phyloP scores from a whole-genome alignment of 2,329 filamentous ascomycete genomes.

The Pyrenophora tritici-repentis region DNA sequence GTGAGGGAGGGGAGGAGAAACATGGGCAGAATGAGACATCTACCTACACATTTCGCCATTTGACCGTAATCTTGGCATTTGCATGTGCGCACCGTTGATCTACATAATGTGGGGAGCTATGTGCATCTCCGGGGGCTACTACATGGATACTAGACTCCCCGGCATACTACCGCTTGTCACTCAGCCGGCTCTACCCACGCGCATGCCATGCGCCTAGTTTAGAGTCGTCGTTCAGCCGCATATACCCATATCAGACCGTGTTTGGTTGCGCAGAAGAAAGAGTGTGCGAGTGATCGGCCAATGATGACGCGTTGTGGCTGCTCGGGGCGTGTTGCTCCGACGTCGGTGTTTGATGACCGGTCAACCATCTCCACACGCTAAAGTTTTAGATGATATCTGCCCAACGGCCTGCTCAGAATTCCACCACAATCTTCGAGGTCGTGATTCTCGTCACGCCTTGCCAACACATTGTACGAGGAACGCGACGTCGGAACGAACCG shows the following conservation, averaged over 20 bases:
- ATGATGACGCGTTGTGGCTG: conserved; percentile 4
- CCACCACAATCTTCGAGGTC: neutral
- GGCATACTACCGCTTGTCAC: neutral
- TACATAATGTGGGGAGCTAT: neutral
- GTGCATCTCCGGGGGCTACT: neutral
- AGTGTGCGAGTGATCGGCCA: conserved; percentile 1
- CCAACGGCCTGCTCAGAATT: conserved; percentile 8
- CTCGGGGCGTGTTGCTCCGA: conserved; percentile 22
- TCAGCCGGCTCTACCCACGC: neutral
- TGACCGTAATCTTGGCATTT: neutral
- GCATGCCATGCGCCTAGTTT: no score
- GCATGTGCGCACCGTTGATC: neutral
- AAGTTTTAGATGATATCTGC: conserved; percentile 7
- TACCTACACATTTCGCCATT: neutral
- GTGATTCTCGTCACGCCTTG: neutral
- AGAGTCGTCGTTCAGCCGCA: conserved; percentile 6
- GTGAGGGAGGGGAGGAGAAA: neutral
- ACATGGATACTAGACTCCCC: no score
- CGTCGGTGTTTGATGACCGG: conserved; percentile 20
- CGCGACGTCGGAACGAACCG: neutral
- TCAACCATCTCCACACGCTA: conserved; percentile 9
- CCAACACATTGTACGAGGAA: no score
- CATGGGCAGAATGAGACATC: neutral
- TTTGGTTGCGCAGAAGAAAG: neutral
- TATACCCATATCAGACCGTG: conserved; percentile 2